A percentile compares a stretch with the other conserved stretches of the same genome.
These are phyloP conservation scores for Candida neerlandica DNA, from an alignment of 1,139 yeast genomes.

Conservation along the genomic window DNA sequence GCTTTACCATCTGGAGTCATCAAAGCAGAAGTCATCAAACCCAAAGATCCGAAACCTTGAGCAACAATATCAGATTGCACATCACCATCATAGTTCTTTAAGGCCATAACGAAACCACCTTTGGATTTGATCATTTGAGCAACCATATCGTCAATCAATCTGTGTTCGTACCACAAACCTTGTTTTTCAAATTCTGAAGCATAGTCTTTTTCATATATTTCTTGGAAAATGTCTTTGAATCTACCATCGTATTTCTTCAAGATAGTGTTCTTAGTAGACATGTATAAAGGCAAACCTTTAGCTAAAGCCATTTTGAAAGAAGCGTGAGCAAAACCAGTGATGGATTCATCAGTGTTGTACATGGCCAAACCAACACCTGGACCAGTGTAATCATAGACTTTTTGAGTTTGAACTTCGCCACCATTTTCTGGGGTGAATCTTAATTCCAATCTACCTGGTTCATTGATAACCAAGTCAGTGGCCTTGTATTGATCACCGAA, in stretches of 20 bases:
- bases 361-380: constrained; percentile 78
- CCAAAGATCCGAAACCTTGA: constrained; percentile 83
- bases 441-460: constrained; percentile 68
- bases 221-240: constrained; percentile 78
- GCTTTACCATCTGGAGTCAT: constrained; percentile 88
- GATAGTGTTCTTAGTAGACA: constrained; percentile 80
- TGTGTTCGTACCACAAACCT: constrained; percentile 80
- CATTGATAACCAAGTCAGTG: constrained; percentile 69
- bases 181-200: constrained; percentile 57
- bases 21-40: constrained; percentile 80
- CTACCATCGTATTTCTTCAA: constrained; percentile 81
- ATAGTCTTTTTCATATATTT: constrained; percentile 60
- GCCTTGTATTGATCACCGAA: constrained; percentile 86
- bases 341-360: constrained; percentile 85
- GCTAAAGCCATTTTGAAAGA: constrained; percentile 74
- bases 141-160: constrained; percentile 85
- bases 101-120: constrained; percentile 82
- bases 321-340: constrained; percentile 74
- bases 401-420: constrained; percentile 47
- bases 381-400: constrained; percentile 62
- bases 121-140: constrained; percentile 86
- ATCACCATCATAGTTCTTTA: constrained; percentile 86
- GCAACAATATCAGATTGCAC: constrained; percentile 86
- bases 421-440: constrained; percentile 67
- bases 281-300: constrained; percentile 65